Percentiles rank a stretch among this genome's conserved stretches.
phyloP scores from a whole-genome alignment of 129 eudicot species.

The Deinandra increscens region DNA sequence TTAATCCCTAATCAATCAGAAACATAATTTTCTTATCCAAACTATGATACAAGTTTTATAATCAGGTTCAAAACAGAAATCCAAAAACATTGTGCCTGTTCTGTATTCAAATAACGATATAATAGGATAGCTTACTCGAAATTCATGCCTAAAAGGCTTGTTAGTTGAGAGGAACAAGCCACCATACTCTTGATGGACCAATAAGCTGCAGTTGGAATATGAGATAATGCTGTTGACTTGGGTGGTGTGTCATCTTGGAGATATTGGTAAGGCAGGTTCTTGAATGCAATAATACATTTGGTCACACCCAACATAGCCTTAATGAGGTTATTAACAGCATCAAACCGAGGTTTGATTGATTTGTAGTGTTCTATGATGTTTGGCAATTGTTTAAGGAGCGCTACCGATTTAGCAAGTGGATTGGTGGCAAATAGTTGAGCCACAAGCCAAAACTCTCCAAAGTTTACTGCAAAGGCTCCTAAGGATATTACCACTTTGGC shows the following conservation, averaged over 20 bases:
- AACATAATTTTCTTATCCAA: neutral
- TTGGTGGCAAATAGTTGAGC: conserved; percentile 55
- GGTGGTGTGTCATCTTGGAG: conserved; percentile 67
- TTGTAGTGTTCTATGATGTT: conserved; percentile 58
- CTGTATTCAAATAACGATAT: neutral
- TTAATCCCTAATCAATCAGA: neutral
- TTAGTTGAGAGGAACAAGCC: conserved; percentile 66
- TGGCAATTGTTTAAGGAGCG: conserved; percentile 68
- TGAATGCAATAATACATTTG: conserved; percentile 61
- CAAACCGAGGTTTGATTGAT: conserved; percentile 60
- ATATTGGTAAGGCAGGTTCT: conserved; percentile 62
- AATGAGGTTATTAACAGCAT: conserved; percentile 55
- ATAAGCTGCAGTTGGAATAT: conserved; percentile 79
- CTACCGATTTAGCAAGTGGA: conserved; percentile 82
- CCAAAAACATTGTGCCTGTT: neutral
- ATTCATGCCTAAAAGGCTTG: conserved; percentile 71
- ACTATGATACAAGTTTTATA: neutral
- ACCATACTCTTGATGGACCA: conserved; percentile 88
- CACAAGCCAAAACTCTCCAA: conserved; percentile 88
- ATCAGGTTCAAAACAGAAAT: neutral
- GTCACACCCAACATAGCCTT: conserved; percentile 66
- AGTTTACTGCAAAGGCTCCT: conserved; percentile 71
- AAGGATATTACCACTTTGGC: conserved; percentile 70
- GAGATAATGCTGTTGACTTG: conserved; percentile 48
- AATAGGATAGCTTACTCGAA: conserved; percentile 50